Conservation (phyloP, 768 basidiomycete genomes). For the Strobilomyces confusus region DNA sequence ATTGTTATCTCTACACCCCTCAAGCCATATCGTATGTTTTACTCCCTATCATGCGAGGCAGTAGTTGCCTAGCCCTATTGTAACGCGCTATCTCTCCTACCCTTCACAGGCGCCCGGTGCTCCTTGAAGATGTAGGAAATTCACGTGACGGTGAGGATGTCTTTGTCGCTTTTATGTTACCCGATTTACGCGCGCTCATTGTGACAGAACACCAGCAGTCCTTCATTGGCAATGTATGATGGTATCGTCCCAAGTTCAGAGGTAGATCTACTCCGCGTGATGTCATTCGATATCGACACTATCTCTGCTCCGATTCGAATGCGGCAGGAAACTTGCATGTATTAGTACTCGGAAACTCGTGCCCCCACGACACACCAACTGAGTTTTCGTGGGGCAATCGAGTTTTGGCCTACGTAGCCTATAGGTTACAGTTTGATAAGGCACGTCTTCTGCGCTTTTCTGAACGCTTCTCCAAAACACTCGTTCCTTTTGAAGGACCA, state of each 20-base stretch:
- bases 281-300: conserved; percentile 6
- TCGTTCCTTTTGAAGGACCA: conserved; percentile 70
- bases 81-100: conserved; percentile 16
- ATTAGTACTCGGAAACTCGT: conserved; percentile 11
- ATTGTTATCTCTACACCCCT: conserved; percentile 22
- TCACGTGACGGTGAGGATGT: conserved; percentile 13
- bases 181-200: conserved; percentile 2
- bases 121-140: conserved; percentile 7
- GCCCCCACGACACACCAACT: neutral
- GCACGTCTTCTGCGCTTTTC: conserved; percentile 48
- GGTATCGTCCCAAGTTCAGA: conserved; percentile 7
- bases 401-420: neutral
- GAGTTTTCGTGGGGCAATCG: neutral
- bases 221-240: neutral
- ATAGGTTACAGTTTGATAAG: conserved; percentile 23
- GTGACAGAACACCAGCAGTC: neutral
- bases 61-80: conserved; percentile 16
- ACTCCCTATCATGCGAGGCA: conserved; percentile 17
- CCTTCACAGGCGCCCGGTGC: conserved; percentile 13
- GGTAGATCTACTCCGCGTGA: conserved; percentile 9
- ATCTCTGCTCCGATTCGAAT: conserved; percentile 1
- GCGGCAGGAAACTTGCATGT: conserved; percentile 8
- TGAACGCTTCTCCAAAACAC: conserved; percentile 58
- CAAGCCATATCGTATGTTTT: conserved; percentile 32
- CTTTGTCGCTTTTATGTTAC: neutral